Evolutionary conservation across 768 basidiomycete species (phyloP), one percentile per base, ranked within the genome.

Genomic region (Lentinula edodes): DNA sequence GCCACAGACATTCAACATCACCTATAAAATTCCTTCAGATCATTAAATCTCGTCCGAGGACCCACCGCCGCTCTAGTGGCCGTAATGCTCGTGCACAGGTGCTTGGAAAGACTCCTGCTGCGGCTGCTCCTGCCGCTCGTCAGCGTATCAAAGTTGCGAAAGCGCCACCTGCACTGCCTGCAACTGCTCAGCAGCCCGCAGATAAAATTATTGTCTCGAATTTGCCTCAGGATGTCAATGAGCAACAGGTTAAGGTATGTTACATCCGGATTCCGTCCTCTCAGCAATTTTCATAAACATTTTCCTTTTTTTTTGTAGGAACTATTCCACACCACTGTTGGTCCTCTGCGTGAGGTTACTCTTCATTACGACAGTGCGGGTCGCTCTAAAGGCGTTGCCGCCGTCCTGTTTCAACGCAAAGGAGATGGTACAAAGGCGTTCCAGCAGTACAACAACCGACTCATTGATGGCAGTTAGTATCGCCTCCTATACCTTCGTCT

Each of bases 381-480:
- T 52, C 88, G 90, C 67, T 95, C 92, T 51, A 96, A 95, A 72
- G 97, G 97, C 61, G 81, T 88, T 63, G 96, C 96, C 39, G 84
- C 89, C 13, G 89, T 99, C 61, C 80, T 85, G 67, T 98, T 98
- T 82, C 79, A 80, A 68, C 85, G 83, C 69, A 89, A 88, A 70
- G 95, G 94, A 62, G 93, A 95, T 70, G 97, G 89, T 62, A 86
- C 86, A 72, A 93, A 89, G 82, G 97, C 97, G 2, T 95, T 88
- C 75, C 83, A 90, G 68, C 86, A 92, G 66, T 99, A 98, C 82
- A 93, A 99, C 84, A 93, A 92, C 79, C 90, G 97, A 73, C 90
- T 98, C 79, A 95, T 99, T 86, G 97, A 99, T 89, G 94, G 95
- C 81, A 97, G 97, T 99, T 91, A 94, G 97, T 98, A 91, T 83